Conservation (phyloP, 805 yeast species). For the Priceomyces fermenticarens region DNA sequence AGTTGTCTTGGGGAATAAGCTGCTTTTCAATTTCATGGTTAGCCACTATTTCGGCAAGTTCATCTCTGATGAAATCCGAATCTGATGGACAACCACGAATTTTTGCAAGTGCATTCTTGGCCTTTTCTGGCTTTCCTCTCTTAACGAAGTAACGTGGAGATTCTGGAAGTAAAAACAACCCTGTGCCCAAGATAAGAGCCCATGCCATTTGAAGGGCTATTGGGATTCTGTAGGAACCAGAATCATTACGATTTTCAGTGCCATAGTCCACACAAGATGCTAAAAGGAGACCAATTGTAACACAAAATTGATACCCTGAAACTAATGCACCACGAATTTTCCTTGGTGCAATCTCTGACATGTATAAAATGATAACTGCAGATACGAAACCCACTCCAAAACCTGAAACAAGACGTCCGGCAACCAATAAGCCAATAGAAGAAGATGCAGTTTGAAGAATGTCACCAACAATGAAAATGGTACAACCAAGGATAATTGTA, state of each 20-base stretch:
- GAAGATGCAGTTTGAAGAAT: conserved; percentile 37
- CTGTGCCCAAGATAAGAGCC: conserved; percentile 31
- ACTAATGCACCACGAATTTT: conserved; percentile 45
- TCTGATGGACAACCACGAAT: conserved; percentile 22
- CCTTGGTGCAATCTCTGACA: conserved; percentile 39
- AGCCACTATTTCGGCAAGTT: conserved; percentile 12
- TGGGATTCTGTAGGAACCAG: conserved; percentile 42
- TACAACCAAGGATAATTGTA: conserved; percentile 34
- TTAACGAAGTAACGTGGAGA: conserved; percentile 44
- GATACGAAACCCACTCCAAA: conserved; percentile 42
- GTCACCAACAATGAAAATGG: conserved; percentile 36
- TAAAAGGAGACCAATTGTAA: conserved; percentile 36
- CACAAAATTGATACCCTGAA: conserved; percentile 39
- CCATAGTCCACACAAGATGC: conserved; percentile 38
- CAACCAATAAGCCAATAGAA: conserved; percentile 32
- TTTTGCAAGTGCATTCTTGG: conserved; percentile 22
- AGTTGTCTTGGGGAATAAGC: conserved; percentile 14
- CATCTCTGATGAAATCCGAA: conserved; percentile 18
- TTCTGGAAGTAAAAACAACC: conserved; percentile 37
- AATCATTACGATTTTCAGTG: conserved; percentile 27
- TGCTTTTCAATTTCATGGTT: conserved; percentile 20
- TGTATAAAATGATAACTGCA: conserved; percentile 39
- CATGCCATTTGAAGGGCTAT: conserved; percentile 38
- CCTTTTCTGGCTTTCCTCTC: conserved; percentile 24
- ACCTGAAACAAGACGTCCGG: conserved; percentile 40